These are phyloP conservation scores for Viola odorata DNA, from an alignment of 345 rosid species.

Conservation along the genomic window DNA sequence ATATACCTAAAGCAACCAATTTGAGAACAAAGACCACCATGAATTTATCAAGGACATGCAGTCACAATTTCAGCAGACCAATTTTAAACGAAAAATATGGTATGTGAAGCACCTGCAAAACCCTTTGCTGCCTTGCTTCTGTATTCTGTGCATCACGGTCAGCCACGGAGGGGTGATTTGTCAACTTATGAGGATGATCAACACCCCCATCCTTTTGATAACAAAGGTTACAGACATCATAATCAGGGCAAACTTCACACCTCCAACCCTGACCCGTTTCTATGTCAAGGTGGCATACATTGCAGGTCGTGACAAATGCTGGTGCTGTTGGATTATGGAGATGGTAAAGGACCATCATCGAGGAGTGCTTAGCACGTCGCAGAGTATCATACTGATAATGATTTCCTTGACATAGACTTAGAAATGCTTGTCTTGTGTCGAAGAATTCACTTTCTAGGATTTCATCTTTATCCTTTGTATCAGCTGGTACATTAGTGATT, in stretches of 20 bases:
- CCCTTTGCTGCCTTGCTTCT: constrained; percentile 93
- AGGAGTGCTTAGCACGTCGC: constrained; percentile 97
- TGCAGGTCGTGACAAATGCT: constrained; percentile 94
- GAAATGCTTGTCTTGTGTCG: constrained; percentile 94
- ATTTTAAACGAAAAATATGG: background rate
- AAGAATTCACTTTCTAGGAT: constrained; percentile 97
- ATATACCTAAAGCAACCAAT: too few relatives aligned
- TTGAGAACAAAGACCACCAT: background rate
- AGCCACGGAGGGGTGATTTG: constrained; percentile 78
- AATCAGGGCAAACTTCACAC: constrained; percentile 94
- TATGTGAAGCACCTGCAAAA: constrained; percentile 15
- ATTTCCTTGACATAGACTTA: constrained; percentile 98
- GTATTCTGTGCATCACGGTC: constrained; percentile 95
- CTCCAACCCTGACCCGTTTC: constrained; percentile 99
- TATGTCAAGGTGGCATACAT: constrained; percentile 75
- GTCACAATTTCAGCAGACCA: background rate
- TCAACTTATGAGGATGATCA: constrained; percentile 96
- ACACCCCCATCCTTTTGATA: constrained; percentile 69
- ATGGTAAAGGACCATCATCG: constrained; percentile 99
- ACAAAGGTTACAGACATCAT: constrained; percentile 87
- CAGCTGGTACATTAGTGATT: constrained; percentile 60
- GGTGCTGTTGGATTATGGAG: constrained; percentile 99
- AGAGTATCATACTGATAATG: constrained; percentile 98
- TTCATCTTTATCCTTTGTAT: constrained; percentile 91
- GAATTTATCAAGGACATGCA: background rate